Evolutionary conservation across 1,284 basidiomycete species (phyloP), one percentile per base, ranked within the genome.

Genomic region (Inonotus hispidus): DNA sequence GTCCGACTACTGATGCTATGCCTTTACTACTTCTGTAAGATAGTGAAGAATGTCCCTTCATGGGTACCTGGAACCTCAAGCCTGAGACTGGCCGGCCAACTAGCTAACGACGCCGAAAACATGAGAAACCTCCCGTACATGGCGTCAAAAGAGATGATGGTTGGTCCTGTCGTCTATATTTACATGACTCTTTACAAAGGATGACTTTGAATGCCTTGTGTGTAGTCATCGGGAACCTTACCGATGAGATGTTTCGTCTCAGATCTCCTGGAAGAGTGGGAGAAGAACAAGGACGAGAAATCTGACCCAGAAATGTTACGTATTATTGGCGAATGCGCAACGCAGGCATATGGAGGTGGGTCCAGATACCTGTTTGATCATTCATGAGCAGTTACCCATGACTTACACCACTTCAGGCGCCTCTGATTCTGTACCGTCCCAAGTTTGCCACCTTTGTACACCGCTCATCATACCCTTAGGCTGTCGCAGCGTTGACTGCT

Each of bases 401-500:
- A 43, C 16, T n/a, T 16, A 3, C 41, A 21, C 4, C 32, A 27
- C 13, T 62, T 32, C 32, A 62, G 61, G 56, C 10, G 61, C 56
- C 5, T 46, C 55, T 14, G 61, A 62, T 46, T 59, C 61, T n/a
- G 61, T 62, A 32, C 38, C 41, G 14, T 43, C 41, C 8, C 2
- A 43, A 21, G 13, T 54, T 7, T 39, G 16, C 19, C 21, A 5
- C n/a, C 14, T 56, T 5, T 38, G 13, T 11, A 11, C 6, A 32
- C 32, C 8, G 8, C 32, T 8, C 23, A 14, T 7, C 13, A 27
- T 32, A 8, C 16, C 16, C n/a, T 32, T 59, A 82, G 79, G 81
- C 79, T 27, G 79, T 81, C 57, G 79, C 80, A 32, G 75, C 77
- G 2, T 71, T 82, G 59, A 76, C 79, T 63, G 75, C 76, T 0